phyloP scores from a whole-genome alignment of 495 filamentous ascomycete species.

The Acidomyces sp. region DNA sequence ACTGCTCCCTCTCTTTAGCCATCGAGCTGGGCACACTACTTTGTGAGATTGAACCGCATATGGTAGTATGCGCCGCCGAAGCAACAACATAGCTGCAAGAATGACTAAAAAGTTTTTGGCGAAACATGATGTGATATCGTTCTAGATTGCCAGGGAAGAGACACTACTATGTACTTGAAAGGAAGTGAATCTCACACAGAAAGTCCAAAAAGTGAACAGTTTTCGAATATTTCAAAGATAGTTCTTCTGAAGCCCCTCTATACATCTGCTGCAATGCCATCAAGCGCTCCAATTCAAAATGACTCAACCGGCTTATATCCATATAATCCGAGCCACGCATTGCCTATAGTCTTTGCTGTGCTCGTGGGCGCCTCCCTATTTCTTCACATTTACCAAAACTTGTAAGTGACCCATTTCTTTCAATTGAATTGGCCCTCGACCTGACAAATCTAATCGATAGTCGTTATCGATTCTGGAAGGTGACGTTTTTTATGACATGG shows the following conservation, averaged over 20 bases:
- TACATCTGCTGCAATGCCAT: background rate
- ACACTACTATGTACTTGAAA: too few species aligned
- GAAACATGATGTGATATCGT: too few species aligned
- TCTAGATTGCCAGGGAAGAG: too few species aligned
- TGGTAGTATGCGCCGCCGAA: too few species aligned
- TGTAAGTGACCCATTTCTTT: slow-evolving; percentile 21
- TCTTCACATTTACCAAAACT: slow-evolving; percentile 32
- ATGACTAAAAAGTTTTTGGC: too few species aligned
- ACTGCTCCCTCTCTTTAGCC: too few species aligned
- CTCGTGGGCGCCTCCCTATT: slow-evolving; percentile 28
- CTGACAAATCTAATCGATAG: slow-evolving; percentile 1
- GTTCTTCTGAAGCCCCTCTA: background rate
- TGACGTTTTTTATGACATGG: slow-evolving; percentile 36
- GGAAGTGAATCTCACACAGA: too few species aligned
- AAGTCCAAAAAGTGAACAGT: too few species aligned
- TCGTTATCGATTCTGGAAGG: slow-evolving; percentile 31
- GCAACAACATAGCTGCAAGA: too few species aligned
- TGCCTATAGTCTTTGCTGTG: slow-evolving; percentile 31
- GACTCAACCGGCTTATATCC: slow-evolving; percentile 5
- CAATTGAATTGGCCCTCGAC: too few species aligned
- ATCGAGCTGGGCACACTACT: too few species aligned
- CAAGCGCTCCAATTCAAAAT: background rate
- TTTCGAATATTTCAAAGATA: background rate
- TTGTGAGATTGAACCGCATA: too few species aligned
- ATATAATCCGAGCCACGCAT: slow-evolving; percentile 31